A percentile compares a stretch with the other conserved stretches of the same genome.
Conservation (phyloP, 306 rosid genomes). For the Rubus parviflorus region DNA sequence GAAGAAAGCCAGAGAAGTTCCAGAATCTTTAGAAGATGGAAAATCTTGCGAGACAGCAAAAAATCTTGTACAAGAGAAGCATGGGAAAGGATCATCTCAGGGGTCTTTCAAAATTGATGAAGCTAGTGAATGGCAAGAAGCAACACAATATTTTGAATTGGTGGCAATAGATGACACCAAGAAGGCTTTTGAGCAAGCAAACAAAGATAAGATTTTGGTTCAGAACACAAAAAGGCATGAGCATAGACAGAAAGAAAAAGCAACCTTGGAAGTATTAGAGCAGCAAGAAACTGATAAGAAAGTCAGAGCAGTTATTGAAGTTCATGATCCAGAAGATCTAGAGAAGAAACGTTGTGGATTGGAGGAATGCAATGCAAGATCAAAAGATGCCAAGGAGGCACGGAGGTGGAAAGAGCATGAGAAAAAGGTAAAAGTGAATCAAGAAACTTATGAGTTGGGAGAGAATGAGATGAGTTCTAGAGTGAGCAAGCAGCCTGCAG, state of each 20-base stretch:
- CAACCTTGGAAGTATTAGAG: conserved; percentile 32
- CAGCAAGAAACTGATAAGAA: conserved; percentile 25
- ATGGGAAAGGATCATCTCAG: conserved; percentile 45
- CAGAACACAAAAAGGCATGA: conserved; percentile 37
- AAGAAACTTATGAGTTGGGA: conserved; percentile 32
- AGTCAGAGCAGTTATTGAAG: conserved; percentile 30
- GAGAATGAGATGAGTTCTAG: conserved; percentile 38
- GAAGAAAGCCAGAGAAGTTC: conserved; percentile 43
- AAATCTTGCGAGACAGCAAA: conserved; percentile 28
- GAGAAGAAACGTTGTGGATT: conserved; percentile 41
- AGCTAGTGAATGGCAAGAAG: conserved; percentile 75
- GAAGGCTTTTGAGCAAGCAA: conserved; percentile 41
- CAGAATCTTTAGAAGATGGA: conserved; percentile 40
- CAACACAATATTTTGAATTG: conserved; percentile 74
- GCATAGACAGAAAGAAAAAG: conserved; percentile 38
- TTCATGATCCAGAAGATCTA: conserved; percentile 25
- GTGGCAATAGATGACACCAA: conserved; percentile 60
- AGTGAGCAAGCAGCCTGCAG: conserved; percentile 28
- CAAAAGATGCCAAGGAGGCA: conserved; percentile 41
- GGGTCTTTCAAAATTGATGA: conserved; percentile 49
- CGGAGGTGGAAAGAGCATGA: conserved; percentile 36
- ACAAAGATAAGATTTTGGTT: conserved; percentile 35
- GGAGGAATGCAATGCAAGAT: conserved; percentile 42
- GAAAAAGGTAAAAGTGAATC: conserved; percentile 43
- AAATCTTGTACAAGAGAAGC: conserved; percentile 35